Evolutionary conservation across 495 filamentous ascomycete species (phyloP).

Genomic region (Bombardia bombarda): DNA sequence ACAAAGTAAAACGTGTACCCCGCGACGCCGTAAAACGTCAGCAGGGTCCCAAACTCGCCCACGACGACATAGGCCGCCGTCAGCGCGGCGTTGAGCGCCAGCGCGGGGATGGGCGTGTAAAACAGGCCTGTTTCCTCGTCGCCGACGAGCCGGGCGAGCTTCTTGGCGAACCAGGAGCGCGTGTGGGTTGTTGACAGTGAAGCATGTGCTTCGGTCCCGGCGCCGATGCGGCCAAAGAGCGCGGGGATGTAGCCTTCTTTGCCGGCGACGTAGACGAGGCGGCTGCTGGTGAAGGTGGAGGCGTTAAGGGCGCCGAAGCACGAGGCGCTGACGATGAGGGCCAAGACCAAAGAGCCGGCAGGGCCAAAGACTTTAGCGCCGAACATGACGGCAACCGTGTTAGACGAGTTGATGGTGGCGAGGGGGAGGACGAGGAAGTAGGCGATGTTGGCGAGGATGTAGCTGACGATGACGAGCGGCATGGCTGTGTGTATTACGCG

Average conservation of each 20-base stretch:
- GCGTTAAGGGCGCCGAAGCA: constrained; percentile 93
- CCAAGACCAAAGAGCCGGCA: constrained; percentile 73
- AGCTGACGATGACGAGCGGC: constrained; percentile 84
- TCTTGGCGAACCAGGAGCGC: constrained; percentile 50
- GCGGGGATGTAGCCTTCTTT: constrained; percentile 91
- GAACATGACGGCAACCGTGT: constrained; percentile 92
- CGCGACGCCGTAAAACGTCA: constrained; percentile 96
- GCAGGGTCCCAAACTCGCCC: constrained; percentile 83
- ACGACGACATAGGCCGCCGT: constrained; percentile 70
- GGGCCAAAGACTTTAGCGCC: constrained; percentile 84
- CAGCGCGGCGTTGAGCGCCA: constrained; percentile 67
- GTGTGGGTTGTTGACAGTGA: constrained; percentile 41
- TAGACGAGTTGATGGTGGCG: constrained; percentile 67
- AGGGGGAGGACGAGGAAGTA: constrained; percentile 95
- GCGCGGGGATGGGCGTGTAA: constrained; percentile 85
- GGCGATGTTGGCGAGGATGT: constrained; percentile 81
- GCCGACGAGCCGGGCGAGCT: constrained; percentile 50
- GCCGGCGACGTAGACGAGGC: constrained; percentile 87
- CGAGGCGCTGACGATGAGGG: constrained; percentile 77
- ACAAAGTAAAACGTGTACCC: constrained; percentile 96
- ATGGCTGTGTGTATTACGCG: constrained; percentile 95
- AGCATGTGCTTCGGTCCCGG: constrained; percentile 39
- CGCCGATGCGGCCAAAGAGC: constrained; percentile 75
- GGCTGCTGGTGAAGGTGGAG: constrained; percentile 85
- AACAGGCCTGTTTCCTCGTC: constrained; percentile 56